These are phyloP conservation scores for Alectoria sarmentosa DNA, from an alignment of 495 filamentous ascomycete genomes.

Conservation along the genomic window DNA sequence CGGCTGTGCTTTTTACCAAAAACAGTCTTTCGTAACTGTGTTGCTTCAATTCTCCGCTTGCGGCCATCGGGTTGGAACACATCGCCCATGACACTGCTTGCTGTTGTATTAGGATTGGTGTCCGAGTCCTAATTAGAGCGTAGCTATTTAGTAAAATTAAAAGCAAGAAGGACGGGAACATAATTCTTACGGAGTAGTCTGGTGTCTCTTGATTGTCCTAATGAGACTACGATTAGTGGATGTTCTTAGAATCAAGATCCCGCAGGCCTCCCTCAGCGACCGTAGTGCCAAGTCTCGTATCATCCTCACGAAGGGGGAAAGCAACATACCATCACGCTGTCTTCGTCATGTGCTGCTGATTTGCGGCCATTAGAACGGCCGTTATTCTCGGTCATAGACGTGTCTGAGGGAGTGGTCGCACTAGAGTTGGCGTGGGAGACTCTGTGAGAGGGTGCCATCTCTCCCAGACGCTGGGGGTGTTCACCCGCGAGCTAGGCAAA, in stretches of 20 bases:
- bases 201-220: constrained; percentile 73
- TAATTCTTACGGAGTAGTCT: constrained; percentile 57
- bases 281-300: not conserved
- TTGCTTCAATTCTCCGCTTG: constrained; percentile 75
- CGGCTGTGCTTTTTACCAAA: constrained; percentile 91
- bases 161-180: not conserved
- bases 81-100: constrained; percentile 80
- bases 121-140: constrained; percentile 62
- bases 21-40: constrained; percentile 78
- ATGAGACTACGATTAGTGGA: constrained; percentile 18
- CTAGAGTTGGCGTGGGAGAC: constrained; percentile 41
- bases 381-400: constrained; percentile 55
- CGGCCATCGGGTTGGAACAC: constrained; percentile 60
- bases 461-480: constrained; percentile 13
- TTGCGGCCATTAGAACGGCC: constrained; percentile 41
- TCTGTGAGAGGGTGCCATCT: constrained; percentile 54
- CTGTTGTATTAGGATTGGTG: constrained; percentile 85
- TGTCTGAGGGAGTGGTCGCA: constrained; percentile 45
- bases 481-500: constrained; percentile 10
- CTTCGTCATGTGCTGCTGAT: constrained; percentile 39
- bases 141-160: not conserved
- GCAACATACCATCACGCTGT: constrained; percentile 39
- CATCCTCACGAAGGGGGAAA: not conserved
- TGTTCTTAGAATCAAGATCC: not conserved
- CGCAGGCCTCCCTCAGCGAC: not conserved